Base-by-base conservation (phyloP, 2,329 filamentous ascomycete species). In the Pseudogymnoascus sp. region DNA sequence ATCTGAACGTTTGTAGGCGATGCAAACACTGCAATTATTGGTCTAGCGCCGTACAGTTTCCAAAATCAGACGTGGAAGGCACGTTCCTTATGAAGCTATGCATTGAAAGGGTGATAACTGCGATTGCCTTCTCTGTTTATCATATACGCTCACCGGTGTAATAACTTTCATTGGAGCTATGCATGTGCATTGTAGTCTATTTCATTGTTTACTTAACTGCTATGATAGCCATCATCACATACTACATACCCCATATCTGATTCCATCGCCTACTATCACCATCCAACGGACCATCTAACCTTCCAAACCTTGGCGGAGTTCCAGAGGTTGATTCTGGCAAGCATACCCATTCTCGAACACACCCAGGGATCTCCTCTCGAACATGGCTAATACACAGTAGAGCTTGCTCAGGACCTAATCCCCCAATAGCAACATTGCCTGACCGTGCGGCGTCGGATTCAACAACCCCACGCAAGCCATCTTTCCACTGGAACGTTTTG, bases 371-470 rank as follows among this genome's bases (percentile, higher is more conserved):
- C 74, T 99, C 94, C 69, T 96, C 92, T 65, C 86, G 87, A 65
- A 93, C 81, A 76, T 99, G 94, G 65, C 91, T 94, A 64, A 97
- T 93, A 66, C 92, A 91, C n/a, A 97, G 82, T 61, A 99, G 76
- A 0, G 92, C 92, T 75, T 97, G 93, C 21, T 84, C 74, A 0
- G 85, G 78, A 1, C 81, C 80, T 62, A 97, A 74, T 0, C 91
- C 91, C 0, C 70, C 71, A 4, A 93, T 75, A 21, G 75, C 78
- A 1, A 84, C 78, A 1, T 72, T 71, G 0, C 78, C 81, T 0
- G 74, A 68, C 62, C 74, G 76, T 6, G 77, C 73, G 0, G 74
- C 72, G 1, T 80, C 75, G 63, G 80, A 84, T 11, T 82, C 76
- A 0, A 81, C 74, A 31, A 80, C 70, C 5, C 29, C 59, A 1